A percentile compares a stretch with the other conserved stretches of the same genome.
These are phyloP conservation scores for Suillus americanus DNA, from an alignment of 768 basidiomycete species.

Conservation along the genomic window DNA sequence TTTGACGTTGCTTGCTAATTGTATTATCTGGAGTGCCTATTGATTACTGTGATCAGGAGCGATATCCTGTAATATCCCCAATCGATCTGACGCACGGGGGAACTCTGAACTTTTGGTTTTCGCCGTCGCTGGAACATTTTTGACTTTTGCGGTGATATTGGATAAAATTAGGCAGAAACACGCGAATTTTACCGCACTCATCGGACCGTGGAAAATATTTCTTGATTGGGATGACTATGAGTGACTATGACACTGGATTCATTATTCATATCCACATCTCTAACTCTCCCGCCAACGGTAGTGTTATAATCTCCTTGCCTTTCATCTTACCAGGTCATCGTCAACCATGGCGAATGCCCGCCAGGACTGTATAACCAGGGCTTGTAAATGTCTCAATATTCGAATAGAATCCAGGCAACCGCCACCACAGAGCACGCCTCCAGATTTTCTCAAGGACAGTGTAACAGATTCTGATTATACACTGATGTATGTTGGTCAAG, in stretches of 20 bases:
- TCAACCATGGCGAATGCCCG: conserved; percentile 23
- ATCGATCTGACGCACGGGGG: neutral
- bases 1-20: neutral
- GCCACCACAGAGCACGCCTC: conserved; percentile 27
- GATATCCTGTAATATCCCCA: neutral
- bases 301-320: conserved; percentile 18
- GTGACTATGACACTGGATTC: conserved; percentile 31
- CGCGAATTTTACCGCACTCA: neutral
- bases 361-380: conserved; percentile 32
- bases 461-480: conserved; percentile 40
- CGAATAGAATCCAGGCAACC: conserved; percentile 42
- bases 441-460: conserved; percentile 32
- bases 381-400: conserved; percentile 76
- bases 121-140: neutral
- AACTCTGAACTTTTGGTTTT: neutral
- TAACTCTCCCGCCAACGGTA: conserved; percentile 26
- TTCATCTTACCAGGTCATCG: conserved; percentile 12
- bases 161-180: neutral
- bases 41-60: neutral
- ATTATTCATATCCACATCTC: conserved; percentile 33
- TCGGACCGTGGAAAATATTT: conserved; percentile 23
- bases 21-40: neutral
- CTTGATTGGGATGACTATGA: conserved; percentile 23
- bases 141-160: neutral
- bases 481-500: conserved; percentile 62